These are phyloP conservation scores for Annulohypoxylon stygium DNA, from an alignment of 495 filamentous ascomycete genomes.

Conservation along the genomic window DNA sequence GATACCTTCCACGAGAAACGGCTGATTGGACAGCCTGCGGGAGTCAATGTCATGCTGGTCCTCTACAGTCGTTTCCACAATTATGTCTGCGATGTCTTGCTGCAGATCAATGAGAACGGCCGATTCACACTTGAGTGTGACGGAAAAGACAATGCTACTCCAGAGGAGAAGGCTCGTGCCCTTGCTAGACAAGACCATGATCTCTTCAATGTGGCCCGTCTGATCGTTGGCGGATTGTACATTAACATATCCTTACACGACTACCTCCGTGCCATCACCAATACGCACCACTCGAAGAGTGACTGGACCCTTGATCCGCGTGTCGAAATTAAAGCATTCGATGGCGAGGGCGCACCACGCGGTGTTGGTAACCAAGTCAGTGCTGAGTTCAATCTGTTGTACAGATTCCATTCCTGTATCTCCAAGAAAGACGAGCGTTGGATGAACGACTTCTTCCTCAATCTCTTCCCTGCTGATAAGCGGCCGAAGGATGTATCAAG, in stretches of 20 bases:
- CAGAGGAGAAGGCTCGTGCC: slow-evolving; percentile 65
- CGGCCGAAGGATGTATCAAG: slow-evolving; percentile 63
- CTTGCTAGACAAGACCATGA: slow-evolving; percentile 79
- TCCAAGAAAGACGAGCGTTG: slow-evolving; percentile 75
- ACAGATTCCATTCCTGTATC: slow-evolving; percentile 79
- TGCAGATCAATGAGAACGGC: slow-evolving; percentile 81
- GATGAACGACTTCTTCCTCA: slow-evolving; percentile 70
- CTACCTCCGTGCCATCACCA: slow-evolving; percentile 84
- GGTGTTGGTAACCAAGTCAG: slow-evolving; percentile 81
- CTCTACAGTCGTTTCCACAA: slow-evolving; percentile 79
- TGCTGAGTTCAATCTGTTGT: slow-evolving; percentile 81
- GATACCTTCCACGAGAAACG: slow-evolving; percentile 81
- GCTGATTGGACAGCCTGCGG: slow-evolving; percentile 79
- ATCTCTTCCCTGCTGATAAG: slow-evolving; percentile 69
- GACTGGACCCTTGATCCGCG: slow-evolving; percentile 84
- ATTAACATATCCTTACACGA: slow-evolving; percentile 82
- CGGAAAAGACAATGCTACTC: slow-evolving; percentile 46
- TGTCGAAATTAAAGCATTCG: slow-evolving; percentile 65
- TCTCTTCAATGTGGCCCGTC: slow-evolving; percentile 80
- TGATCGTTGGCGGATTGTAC: slow-evolving; percentile 81
- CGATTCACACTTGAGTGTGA: slow-evolving; percentile 70
- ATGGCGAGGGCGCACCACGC: slow-evolving; percentile 68
- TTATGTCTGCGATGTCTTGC: slow-evolving; percentile 70
- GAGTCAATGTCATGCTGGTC: slow-evolving; percentile 78
- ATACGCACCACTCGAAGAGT: slow-evolving; percentile 75